Evolutionary conservation across 257 asterid species (phyloP).

Genomic region (Primulina huaijiensis): DNA sequence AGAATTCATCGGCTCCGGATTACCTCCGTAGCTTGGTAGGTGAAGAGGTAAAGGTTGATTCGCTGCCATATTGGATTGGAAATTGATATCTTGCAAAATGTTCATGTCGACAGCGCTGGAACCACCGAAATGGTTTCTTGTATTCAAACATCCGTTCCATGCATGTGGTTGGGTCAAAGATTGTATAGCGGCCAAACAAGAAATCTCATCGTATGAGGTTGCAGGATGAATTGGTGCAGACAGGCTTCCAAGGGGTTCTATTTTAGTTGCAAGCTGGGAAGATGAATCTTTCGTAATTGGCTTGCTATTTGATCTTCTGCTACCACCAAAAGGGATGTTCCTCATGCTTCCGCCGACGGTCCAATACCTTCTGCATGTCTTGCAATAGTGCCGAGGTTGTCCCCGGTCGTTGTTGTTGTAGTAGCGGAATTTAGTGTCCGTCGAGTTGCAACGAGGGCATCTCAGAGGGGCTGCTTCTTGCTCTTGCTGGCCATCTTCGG

Average conservation of each 20-base stretch:
- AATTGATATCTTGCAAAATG: constrained; percentile 24
- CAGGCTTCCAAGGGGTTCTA: too few species aligned
- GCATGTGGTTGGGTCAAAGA: constrained; percentile 24
- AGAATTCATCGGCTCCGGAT: constrained; percentile 17
- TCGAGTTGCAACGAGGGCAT: constrained; percentile 38
- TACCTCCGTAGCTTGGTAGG: constrained; percentile 11
- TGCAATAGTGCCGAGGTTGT: constrained; percentile 43
- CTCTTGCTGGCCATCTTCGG: constrained; percentile 29
- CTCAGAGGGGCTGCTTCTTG: constrained; percentile 23
- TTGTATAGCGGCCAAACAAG: constrained; percentile 28
- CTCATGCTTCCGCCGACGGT: constrained; percentile 43
- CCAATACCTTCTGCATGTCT: constrained; percentile 38
- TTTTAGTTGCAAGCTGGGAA: constrained; percentile 8
- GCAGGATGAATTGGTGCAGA: constrained; percentile 7
- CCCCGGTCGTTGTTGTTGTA: constrained; percentile 33
- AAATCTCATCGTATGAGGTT: constrained; percentile 23
- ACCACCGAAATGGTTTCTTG: constrained; percentile 18
- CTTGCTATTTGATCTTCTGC: constrained; percentile 18
- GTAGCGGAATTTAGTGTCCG: constrained; percentile 34
- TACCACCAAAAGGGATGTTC: constrained; percentile 38
- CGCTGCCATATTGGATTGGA: constrained; percentile 19
- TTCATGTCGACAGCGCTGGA: neutral
- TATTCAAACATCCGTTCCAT: constrained; percentile 3
- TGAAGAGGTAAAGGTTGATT: constrained; percentile 24
- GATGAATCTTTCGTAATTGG: constrained; percentile 26